Conservation (phyloP, 805 yeast genomes). For the Pachysolen tannophilus region DNA sequence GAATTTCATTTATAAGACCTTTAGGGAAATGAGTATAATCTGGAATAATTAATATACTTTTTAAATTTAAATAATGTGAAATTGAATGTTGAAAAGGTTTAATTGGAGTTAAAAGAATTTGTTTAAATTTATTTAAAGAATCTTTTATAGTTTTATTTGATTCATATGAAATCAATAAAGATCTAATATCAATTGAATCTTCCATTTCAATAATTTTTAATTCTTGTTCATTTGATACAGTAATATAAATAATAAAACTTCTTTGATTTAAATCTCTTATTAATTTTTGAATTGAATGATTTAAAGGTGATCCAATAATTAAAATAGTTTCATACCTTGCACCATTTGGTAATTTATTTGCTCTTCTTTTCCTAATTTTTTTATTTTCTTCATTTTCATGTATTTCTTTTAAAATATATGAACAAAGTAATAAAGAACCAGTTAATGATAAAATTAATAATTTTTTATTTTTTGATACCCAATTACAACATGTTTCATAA, state of each 20-base stretch:
- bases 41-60: constrained; percentile 64
- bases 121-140: constrained; percentile 42
- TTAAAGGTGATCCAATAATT: constrained; percentile 69
- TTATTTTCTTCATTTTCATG: background rate
- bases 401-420: background rate
- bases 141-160: constrained; percentile 31
- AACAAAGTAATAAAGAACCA: constrained; percentile 1
- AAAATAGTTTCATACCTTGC: constrained; percentile 70
- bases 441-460: background rate
- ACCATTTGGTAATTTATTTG: constrained; percentile 56
- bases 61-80: background rate
- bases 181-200: constrained; percentile 60
- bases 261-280: constrained; percentile 70
- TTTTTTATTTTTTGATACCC: background rate
- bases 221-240: constrained; percentile 59
- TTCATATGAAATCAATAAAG: constrained; percentile 46
- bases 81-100: background rate
- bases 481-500: background rate
- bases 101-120: constrained; percentile 33
- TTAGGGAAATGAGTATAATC: constrained; percentile 33
- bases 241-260: constrained; percentile 75
- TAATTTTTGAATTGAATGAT: constrained; percentile 60
- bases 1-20: constrained; percentile 19
- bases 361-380: constrained; percentile 34
- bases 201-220: constrained; percentile 45